Evolutionary conservation across 2,329 filamentous ascomycete genomes (phyloP).

Genomic region (Didymella sp.): DNA sequence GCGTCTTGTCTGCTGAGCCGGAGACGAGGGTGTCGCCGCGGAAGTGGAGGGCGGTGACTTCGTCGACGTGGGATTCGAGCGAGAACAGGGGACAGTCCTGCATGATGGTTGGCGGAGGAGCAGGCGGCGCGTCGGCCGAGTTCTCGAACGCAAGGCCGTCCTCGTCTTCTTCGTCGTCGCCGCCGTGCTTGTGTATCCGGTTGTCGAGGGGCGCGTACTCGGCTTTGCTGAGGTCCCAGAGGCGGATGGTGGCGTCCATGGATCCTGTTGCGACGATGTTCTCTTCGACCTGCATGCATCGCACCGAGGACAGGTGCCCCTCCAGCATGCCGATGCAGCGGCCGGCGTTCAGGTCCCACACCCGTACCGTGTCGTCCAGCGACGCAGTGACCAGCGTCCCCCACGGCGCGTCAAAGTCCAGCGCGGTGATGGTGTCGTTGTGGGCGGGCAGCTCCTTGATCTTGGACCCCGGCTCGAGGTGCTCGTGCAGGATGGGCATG

Average conservation of each 20-base stretch:
- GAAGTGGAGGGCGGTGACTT: conserved; percentile 94
- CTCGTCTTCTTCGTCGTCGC: conserved; percentile 51
- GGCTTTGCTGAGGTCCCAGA: conserved; percentile 93
- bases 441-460: conserved; percentile 92
- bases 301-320: conserved; percentile 92
- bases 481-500: conserved; percentile 94
- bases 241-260: conserved; percentile 88
- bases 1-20: conserved; percentile 94
- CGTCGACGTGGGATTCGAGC: conserved; percentile 87
- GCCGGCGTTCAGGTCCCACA: conserved; percentile 95
- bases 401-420: conserved; percentile 98
- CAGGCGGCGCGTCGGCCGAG: conserved; percentile 73
- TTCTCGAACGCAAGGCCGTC: conserved; percentile 75
- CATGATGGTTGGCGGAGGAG: conserved; percentile 75
- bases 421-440: conserved; percentile 81
- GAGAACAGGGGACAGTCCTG: conserved; percentile 88
- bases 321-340: conserved; percentile 91
- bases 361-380: conserved; percentile 89
- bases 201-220: conserved; percentile 76
- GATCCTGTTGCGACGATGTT: conserved; percentile 95
- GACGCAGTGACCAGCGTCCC: conserved; percentile 92
- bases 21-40: conserved; percentile 88
- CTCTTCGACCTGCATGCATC: conserved; percentile 91
- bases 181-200: conserved; percentile 55
- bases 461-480: conserved; percentile 85